These are phyloP conservation scores for Phytophthora kernoviae DNA, from an alignment of 352 stramenopile species.

Conservation along the genomic window DNA sequence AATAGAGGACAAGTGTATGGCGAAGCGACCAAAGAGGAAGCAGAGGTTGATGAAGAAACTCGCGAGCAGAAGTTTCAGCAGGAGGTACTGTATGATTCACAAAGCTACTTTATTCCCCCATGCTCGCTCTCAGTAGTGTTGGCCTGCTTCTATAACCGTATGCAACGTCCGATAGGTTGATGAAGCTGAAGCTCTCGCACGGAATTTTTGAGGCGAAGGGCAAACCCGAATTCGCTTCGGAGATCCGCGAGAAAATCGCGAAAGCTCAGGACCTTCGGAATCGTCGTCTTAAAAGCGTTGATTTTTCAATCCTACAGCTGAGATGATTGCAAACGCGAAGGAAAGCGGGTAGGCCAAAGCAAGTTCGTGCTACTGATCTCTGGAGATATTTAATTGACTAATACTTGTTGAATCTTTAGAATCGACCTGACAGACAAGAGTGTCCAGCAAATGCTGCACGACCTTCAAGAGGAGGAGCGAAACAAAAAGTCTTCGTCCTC, in stretches of 20 bases:
- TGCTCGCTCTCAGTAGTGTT: not conserved
- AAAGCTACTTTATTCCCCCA: no score
- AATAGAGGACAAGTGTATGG: conserved; percentile 69
- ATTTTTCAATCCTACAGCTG: conserved; percentile 78
- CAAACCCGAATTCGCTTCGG: conserved; percentile 53
- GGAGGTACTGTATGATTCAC: conserved; percentile 49
- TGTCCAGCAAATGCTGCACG: conserved; percentile 81
- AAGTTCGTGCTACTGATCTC: not conserved
- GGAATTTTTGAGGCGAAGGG: conserved; percentile 74
- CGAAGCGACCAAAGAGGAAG: conserved; percentile 15
- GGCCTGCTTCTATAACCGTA: not conserved
- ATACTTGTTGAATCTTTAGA: conserved; percentile 27
- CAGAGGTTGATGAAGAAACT: conserved; percentile 28
- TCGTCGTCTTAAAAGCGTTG: conserved; percentile 60
- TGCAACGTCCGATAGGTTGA: conserved; percentile 39
- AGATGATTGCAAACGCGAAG: conserved; percentile 84
- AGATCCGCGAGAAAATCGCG: conserved; percentile 68
- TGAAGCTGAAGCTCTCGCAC: conserved; percentile 70
- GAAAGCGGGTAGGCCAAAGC: conserved; percentile 62
- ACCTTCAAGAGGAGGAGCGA: conserved; percentile 77
- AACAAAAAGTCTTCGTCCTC: conserved; percentile 30
- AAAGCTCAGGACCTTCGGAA: conserved; percentile 52
- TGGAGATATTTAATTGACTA: not conserved
- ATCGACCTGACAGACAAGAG: conserved; percentile 78
- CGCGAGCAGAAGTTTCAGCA: conserved; percentile 55